Evolutionary conservation across 2,329 filamentous ascomycete genomes (phyloP), one percentile per base, ranked within the genome.

Genomic region (Metarhizium robertsii): DNA sequence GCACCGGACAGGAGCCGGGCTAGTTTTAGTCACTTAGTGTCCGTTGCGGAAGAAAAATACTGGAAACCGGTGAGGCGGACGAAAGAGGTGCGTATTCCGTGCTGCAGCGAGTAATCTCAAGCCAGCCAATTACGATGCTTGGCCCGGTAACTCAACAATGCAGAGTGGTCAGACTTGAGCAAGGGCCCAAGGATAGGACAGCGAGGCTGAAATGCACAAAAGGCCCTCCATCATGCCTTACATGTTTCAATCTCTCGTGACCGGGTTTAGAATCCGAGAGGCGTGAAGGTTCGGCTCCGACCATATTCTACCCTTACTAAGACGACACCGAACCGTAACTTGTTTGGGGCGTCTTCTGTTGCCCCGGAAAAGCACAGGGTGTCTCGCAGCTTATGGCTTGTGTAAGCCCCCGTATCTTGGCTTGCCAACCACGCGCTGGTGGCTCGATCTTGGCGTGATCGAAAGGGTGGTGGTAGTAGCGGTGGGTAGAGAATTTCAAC

Each of bases 41-140:
- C 43, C 30, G 42, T 46, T 7, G 14, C 14, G 46, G 38, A 20
- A 38, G 36, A 46, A 25, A 30, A 34, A 48, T 20, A 36, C 29
- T 42, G 43, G 45, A 57, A 30, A 57, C 36, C 29, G 55, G 50
- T 47, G 36, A 55, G 46, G 50, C n/a, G 53, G 46, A 45, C 25
- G 4, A 43, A 42, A 51, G 30, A 52, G 48, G 48, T 38, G 51
- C 51, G 18, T 53, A 43, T 48, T 43, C 50, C 55, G 52, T 40
- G 47, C 52, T 46, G 55, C 50, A 57, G 43, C 36, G 42, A 48
- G 50, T 18, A 4, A 55, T 25, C 34, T 20, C 50, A 40, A 8
- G 34, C 14, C n/a, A 36, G 20, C 55, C 55, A 57, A 57, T 57
- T 29, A 53, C 51, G 14, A 29, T 11, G 10, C 32, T 29, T 29